Conservation (phyloP, 2,329 filamentous ascomycete species). For the Monilinia laxa region DNA sequence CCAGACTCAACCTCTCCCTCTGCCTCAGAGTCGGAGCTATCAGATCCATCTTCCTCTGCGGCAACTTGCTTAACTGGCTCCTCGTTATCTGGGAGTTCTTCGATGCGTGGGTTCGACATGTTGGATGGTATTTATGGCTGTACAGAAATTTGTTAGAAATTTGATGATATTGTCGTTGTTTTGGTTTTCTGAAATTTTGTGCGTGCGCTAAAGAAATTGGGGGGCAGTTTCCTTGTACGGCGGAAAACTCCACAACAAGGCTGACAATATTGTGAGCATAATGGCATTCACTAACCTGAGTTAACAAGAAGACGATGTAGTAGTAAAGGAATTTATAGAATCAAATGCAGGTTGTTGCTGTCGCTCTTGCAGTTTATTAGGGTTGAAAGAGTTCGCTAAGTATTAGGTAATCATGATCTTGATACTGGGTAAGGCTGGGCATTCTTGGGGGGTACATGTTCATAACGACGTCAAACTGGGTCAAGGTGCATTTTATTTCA, state of each 20-base stretch:
- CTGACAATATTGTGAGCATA: constrained; percentile 14
- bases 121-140: constrained; percentile 48
- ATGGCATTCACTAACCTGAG: constrained; percentile 28
- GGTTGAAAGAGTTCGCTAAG: constrained; percentile 34
- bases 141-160: constrained; percentile 32
- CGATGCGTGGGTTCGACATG: constrained; percentile 97
- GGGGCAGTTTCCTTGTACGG: constrained; percentile 4
- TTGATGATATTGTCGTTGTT: constrained; percentile 22
- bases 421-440: neutral
- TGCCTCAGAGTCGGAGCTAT: constrained; percentile 72
- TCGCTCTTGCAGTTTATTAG: constrained; percentile 28
- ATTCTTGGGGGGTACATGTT: constrained; percentile 6
- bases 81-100: constrained; percentile 94
- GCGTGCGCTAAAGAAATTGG: constrained; percentile 32
- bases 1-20: constrained; percentile 70
- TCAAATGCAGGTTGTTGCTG: constrained; percentile 21
- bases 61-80: constrained; percentile 70
- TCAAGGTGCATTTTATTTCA: constrained; percentile 7
- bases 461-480: constrained; percentile 13
- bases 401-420: constrained; percentile 26
- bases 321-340: constrained; percentile 17
- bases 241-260: constrained; percentile 16
- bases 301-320: constrained; percentile 22
- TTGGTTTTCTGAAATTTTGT: constrained; percentile 33
- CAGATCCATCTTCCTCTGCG: constrained; percentile 69